Evolutionary conservation across 148 eudicot genomes (phyloP).

Genomic region (Silene uniflora): DNA sequence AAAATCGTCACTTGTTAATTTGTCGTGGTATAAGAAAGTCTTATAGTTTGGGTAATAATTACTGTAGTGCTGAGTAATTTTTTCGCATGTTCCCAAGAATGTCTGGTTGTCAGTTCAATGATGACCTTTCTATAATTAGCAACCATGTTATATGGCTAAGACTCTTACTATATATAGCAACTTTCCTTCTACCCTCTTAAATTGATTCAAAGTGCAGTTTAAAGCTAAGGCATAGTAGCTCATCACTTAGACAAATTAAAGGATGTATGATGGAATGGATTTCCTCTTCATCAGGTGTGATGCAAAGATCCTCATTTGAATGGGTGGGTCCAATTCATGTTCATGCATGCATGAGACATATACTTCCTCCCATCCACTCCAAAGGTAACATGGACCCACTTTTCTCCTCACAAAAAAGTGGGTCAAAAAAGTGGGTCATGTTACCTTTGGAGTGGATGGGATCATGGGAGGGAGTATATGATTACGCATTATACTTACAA

Average conservation of each 20-base stretch:
- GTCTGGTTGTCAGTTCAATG: conserved; percentile 54
- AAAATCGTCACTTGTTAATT: no score
- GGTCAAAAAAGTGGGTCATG: no score
- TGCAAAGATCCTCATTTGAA: conserved; percentile 5
- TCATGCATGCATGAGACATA: background rate
- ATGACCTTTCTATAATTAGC: conserved; percentile 36
- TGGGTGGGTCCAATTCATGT: background rate
- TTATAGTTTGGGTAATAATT: background rate
- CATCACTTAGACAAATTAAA: background rate
- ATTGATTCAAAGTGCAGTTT: conserved; percentile 8
- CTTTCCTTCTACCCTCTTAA: conserved; percentile 14
- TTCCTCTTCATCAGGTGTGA: conserved; percentile 14
- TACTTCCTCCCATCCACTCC: no score
- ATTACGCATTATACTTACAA: no score
- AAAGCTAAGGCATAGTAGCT: background rate
- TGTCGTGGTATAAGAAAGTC: no score
- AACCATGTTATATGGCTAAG: conserved; percentile 18
- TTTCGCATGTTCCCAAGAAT: conserved; percentile 56
- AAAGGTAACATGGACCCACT: no score
- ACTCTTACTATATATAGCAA: conserved; percentile 24
- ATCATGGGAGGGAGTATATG: no score
- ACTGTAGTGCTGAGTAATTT: background rate
- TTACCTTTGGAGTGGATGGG: no score
- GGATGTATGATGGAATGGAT: background rate
- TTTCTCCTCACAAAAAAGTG: no score